These are phyloP conservation scores for Forsythia suspensa DNA, from an alignment of 257 asterid genomes.

Conservation along the genomic window DNA sequence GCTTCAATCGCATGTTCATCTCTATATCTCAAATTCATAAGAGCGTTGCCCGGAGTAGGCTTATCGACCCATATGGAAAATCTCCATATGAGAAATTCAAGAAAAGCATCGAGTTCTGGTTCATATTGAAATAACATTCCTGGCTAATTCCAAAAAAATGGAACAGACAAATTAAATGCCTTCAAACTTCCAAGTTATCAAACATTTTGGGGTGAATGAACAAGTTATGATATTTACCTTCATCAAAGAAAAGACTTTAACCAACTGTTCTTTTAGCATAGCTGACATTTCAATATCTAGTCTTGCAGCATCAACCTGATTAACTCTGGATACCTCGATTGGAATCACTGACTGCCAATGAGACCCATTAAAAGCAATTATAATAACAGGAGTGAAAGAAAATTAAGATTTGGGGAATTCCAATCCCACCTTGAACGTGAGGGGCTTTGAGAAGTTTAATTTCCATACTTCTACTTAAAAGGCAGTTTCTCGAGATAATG, in stretches of 20 bases:
- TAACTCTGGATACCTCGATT: slow-evolving; percentile 81
- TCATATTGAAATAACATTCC: slow-evolving; percentile 96
- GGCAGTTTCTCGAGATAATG: neutral
- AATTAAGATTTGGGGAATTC: neutral
- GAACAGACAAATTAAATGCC: slow-evolving; percentile 44
- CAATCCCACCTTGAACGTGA: neutral
- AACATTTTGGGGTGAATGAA: slow-evolving; percentile 15
- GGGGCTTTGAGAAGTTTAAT: neutral
- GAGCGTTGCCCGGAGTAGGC: slow-evolving; percentile 94
- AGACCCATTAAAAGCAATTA: slow-evolving; percentile 3
- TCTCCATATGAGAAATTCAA: slow-evolving; percentile 89
- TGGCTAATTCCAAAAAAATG: slow-evolving; percentile 80
- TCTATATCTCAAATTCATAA: slow-evolving; percentile 80
- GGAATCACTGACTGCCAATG: slow-evolving; percentile 66
- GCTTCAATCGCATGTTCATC: slow-evolving; percentile 84
- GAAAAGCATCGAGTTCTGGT: slow-evolving; percentile 93
- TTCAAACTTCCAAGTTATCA: slow-evolving; percentile 23
- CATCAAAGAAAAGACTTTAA: slow-evolving; percentile 82
- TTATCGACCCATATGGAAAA: slow-evolving; percentile 97
- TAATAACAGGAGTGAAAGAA: neutral
- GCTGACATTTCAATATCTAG: slow-evolving; percentile 96
- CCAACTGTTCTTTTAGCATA: slow-evolving; percentile 92
- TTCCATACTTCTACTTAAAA: neutral
- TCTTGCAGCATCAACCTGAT: slow-evolving; percentile 88
- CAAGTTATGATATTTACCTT: slow-evolving; percentile 53